These are phyloP conservation scores for Nicotiana undulata DNA, from an alignment of 257 asterid species.

Conservation along the genomic window DNA sequence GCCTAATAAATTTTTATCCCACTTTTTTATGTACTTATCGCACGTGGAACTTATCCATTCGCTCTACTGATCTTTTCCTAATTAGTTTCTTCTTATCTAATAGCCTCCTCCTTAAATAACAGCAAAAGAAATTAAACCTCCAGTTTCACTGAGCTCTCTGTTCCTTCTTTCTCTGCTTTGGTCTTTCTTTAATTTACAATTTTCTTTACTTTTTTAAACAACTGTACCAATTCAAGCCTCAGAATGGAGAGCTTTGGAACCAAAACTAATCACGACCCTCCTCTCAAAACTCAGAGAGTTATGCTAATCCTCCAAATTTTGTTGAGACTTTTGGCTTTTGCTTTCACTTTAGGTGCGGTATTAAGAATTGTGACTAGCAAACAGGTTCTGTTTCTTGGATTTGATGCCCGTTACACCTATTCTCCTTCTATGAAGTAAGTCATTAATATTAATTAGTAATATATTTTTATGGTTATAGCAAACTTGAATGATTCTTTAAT, in stretches of 20 bases:
- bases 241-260: constrained; percentile 1
- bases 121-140: not conserved
- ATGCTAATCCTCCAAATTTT: constrained; percentile 24
- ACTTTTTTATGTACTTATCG: not conserved
- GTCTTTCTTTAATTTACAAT: not conserved
- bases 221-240: not conserved
- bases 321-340: constrained; percentile 33
- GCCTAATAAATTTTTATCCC: not conserved
- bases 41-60: not conserved
- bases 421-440: constrained; percentile 54
- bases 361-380: constrained; percentile 41
- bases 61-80: not conserved
- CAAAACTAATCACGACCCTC: constrained; percentile 6
- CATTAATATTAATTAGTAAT: not conserved
- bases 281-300: constrained; percentile 20
- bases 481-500: too few relatives aligned
- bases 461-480: not conserved
- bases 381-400: constrained; percentile 26
- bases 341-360: constrained; percentile 38
- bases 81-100: not conserved
- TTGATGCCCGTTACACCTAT: constrained; percentile 51
- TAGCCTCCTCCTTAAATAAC: not conserved
- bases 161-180: not conserved
- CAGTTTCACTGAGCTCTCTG: not conserved
- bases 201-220: not conserved